A percentile compares a stretch with the other conserved stretches of the same genome.
Evolutionary conservation across 2,329 filamentous ascomycete species (phyloP).

Genomic region (Hyphodiscus sp.): DNA sequence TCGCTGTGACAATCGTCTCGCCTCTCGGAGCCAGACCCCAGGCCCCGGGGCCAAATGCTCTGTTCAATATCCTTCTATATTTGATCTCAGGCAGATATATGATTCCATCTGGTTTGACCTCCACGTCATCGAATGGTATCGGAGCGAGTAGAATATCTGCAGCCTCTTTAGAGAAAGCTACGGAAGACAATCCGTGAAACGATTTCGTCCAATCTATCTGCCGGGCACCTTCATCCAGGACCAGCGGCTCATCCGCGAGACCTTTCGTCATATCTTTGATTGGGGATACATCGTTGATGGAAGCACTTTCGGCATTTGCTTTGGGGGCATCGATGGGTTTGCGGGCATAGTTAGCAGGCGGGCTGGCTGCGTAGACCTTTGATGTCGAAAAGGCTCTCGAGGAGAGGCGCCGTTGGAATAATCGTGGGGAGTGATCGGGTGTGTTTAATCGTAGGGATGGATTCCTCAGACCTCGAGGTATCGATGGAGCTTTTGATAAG

Average conservation of each 20-base stretch:
- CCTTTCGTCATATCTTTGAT: conserved; percentile 39
- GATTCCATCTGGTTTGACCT: conserved; percentile 97
- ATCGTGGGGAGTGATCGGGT: not conserved
- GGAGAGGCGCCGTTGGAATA: not conserved
- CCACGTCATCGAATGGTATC: conserved; percentile 68
- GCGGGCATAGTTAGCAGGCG: conserved; percentile 21
- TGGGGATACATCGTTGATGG: conserved; percentile 38
- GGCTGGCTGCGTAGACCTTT: conserved; percentile 17
- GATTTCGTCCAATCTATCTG: conserved; percentile 69
- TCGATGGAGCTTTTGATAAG: conserved; percentile 12
- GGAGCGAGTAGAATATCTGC: conserved; percentile 55
- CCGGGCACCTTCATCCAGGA: conserved; percentile 39
- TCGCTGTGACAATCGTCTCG: conserved; percentile 54
- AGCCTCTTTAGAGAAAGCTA: conserved; percentile 59
- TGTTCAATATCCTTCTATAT: conserved; percentile 84
- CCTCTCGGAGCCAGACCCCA: conserved; percentile 91
- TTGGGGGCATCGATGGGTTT: conserved; percentile 13
- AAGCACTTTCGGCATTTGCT: conserved; percentile 37
- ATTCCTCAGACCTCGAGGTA: not conserved
- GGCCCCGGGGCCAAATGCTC: conserved; percentile 86
- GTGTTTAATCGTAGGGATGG: not conserved
- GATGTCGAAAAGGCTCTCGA: conserved; percentile 20
- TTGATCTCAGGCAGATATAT: conserved; percentile 97
- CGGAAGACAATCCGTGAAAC: conserved; percentile 60
- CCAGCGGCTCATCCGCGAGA: conserved; percentile 43